phyloP scores from a whole-genome alignment of 2,329 filamentous ascomycete species.

The Xenoacremonium recifei region DNA sequence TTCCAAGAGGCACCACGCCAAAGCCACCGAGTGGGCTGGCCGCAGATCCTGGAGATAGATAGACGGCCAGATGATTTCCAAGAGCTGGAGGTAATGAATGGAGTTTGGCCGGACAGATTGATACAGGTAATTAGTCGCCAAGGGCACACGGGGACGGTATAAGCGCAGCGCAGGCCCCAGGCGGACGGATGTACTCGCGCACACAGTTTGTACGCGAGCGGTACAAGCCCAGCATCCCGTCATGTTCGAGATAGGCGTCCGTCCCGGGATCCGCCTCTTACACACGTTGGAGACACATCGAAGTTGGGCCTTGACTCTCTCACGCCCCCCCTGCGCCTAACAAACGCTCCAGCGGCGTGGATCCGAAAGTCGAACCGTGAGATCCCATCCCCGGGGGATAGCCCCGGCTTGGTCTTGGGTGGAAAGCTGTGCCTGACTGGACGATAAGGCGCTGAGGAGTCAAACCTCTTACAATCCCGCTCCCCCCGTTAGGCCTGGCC shows the following conservation, averaged over 20 bases:
- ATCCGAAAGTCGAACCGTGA: neutral
- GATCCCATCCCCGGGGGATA: neutral
- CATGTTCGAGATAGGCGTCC: neutral
- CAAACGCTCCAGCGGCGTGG: neutral
- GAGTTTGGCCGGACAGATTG: neutral
- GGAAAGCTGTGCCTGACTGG: neutral
- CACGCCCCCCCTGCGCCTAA: too few relatives aligned
- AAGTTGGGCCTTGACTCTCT: too few relatives aligned
- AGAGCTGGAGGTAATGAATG: neutral
- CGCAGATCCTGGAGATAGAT: constrained; percentile 1
- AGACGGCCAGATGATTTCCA: neutral
- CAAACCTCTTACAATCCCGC: neutral
- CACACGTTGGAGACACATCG: neutral
- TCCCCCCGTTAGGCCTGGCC: neutral
- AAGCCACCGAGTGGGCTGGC: neutral
- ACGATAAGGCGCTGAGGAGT: neutral
- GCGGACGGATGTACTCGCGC: neutral
- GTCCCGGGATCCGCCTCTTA: neutral
- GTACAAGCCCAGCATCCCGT: neutral
- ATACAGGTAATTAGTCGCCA: neutral
- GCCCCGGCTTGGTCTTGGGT: neutral
- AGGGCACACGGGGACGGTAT: neutral
- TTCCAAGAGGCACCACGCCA: neutral
- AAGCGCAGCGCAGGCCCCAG: neutral
- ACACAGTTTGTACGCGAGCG: neutral